Evolutionary conservation across 164 flowering plant species (phyloP), one percentile per base, ranked within the genome.

Genomic region (Euptelea pleiosperma): DNA sequence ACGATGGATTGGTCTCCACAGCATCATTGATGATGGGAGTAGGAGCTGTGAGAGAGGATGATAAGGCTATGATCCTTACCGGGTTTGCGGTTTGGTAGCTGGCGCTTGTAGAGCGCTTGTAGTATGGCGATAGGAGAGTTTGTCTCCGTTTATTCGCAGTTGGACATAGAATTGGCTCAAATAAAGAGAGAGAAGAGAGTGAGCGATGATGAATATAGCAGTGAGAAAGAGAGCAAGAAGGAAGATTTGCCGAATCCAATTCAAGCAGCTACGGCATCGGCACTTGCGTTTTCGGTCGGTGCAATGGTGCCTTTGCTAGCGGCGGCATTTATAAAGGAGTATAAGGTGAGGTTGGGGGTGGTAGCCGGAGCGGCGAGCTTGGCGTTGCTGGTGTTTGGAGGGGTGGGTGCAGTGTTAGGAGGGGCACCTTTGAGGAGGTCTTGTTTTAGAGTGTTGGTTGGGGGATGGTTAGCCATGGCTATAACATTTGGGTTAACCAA

Each of bases 51-150:
- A 57, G 52, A 52, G 28, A 41, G 6, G 70, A 66, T 24, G 2
- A 40, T 3, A 66, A 66, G 47, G 53, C 63, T 30, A 62, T 70
- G 74, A 57, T 65, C 15, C 35, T 70, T 3, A 44, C 67, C 3
- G 74, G 74, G 14, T 39, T 14, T 64, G 70, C 3, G 74, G 74
- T 16, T 49, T 66, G 6, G 60, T 71, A 14, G 67, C 70, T n/a
- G 74, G 74, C 0, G 70, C 74, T 7, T n/a, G n/a, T n/a, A n/a
- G n/a, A n/a, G 74, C 0, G 70, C 74, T 7, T 71, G 74, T 46
- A 70, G 74, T 29, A 65, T 70, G 74, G 74, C 74, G 8, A 70
- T 65, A 1, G 70, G 70, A 7, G 74, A 66, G 61, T 70, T 57
- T 41, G 67, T 65, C 1, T 70, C 74, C n/a, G n/a, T n/a, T n/a